Conservation (phyloP, 139 green algal species). For the Chlamydomonas applanata region DNA sequence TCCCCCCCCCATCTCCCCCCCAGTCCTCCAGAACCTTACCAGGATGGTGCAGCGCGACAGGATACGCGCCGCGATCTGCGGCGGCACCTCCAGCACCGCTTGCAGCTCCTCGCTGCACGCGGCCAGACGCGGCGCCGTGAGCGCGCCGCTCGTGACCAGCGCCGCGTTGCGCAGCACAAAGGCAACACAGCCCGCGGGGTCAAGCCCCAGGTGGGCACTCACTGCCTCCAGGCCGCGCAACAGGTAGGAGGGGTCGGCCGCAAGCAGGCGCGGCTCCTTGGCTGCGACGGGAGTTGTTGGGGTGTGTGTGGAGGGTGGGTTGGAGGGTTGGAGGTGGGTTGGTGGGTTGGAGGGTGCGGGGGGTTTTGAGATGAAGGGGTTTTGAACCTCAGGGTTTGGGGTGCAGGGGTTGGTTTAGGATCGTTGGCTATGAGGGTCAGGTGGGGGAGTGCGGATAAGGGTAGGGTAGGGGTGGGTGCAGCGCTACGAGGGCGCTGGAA, state of each 20-base stretch:
- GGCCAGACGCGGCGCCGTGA: no score
- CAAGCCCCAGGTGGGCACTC: neutral
- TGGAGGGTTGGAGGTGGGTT: no score
- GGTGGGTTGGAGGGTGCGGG: no score
- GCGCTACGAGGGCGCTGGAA: neutral
- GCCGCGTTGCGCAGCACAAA: neutral
- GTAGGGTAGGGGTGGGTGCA: neutral
- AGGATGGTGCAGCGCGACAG: neutral
- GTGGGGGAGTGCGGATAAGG: no score
- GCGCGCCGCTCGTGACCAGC: neutral
- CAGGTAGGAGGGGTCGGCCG: neutral
- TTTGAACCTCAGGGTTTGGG: no score
- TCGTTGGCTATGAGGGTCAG: no score
- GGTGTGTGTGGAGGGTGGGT: constrained; percentile 8
- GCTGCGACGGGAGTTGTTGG: neutral
- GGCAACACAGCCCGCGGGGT: neutral
- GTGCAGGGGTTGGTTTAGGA: no score
- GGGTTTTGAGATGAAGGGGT: no score
- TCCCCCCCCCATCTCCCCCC: no score
- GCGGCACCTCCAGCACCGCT: neutral
- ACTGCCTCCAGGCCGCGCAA: neutral
- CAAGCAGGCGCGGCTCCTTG: constrained; percentile 1
- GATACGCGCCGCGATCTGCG: neutral
- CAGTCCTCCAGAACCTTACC: no score
- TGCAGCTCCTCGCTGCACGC: no score